Percentiles rank a stretch among this genome's conserved stretches.
Conservation (phyloP, 495 filamentous ascomycete genomes). For the Neurospora terricola region DNA sequence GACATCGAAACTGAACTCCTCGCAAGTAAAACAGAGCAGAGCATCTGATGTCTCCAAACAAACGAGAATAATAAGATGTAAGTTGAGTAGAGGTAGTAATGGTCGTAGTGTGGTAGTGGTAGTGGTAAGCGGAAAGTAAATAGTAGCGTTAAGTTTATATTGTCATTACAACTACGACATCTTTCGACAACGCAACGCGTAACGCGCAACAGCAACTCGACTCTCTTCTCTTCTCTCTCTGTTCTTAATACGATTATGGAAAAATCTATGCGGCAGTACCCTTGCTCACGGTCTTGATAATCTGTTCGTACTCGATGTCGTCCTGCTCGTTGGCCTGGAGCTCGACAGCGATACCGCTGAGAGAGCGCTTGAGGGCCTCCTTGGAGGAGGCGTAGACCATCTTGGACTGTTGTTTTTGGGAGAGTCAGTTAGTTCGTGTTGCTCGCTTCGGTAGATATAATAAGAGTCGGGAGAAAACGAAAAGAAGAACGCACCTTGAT, state of each 20-base stretch:
- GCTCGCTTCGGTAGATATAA: background rate
- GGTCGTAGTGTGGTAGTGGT: background rate
- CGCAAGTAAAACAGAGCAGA: background rate
- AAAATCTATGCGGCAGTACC: slow-evolving; percentile 37
- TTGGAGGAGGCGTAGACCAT: slow-evolving; percentile 98
- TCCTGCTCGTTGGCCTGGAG: slow-evolving; percentile 88
- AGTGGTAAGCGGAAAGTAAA: background rate
- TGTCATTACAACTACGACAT: background rate
- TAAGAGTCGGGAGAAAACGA: background rate
- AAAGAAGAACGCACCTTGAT: slow-evolving; percentile 57
- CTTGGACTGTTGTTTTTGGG: slow-evolving; percentile 46
- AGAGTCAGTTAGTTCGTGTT: background rate
- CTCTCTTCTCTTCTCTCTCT: background rate
- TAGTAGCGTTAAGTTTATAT: background rate
- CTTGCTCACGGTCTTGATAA: slow-evolving; percentile 75
- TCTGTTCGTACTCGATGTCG: slow-evolving; percentile 76
- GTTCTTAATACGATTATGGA: background rate
- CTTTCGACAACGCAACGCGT: background rate
- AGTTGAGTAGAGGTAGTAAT: background rate
- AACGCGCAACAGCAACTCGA: background rate
- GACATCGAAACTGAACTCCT: background rate
- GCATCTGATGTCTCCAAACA: background rate
- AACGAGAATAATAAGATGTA: background rate
- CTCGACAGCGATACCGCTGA: slow-evolving; percentile 68
- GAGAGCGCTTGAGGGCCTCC: slow-evolving; percentile 77